Base-by-base conservation (phyloP, 768 basidiomycete genomes). In the Psilocybe cyanescens region DNA sequence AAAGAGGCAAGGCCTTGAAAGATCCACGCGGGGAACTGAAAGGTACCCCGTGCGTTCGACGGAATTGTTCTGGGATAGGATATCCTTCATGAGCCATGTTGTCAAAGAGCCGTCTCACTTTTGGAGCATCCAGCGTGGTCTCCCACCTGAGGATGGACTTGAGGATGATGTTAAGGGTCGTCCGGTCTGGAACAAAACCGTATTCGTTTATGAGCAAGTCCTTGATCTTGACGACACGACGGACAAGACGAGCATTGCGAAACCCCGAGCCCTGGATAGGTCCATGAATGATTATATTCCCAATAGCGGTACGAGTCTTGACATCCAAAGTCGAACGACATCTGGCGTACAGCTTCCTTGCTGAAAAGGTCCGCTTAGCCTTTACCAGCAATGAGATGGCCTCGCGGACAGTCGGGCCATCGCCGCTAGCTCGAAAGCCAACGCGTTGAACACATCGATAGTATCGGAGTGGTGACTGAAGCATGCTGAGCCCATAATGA, bases 161-260 rank as follows among this genome's bases (percentile, higher is more conserved):
- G 61, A 91, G 60, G 47, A 93, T 55, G 50, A 92, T 83, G 67
- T 94, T 93, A 58, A 83, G 75, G 4, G 92, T 92, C 41, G 89
- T 77, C 8, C 87, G 80, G 70, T 94, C 91, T 8, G 87, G 84
- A 9, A 69, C 68, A 68, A 92, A 90, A 6, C 73, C 79, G 39
- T 79, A 78, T 47, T 76, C 68, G 51, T 72, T 65, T 47, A 76
- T 70, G 31, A 92, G 79, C 11, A 75, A 62, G 37, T 78, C 70
- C 56, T 85, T 77, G 31, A 79, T 72, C 4, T 68, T 70, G 17
- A 82, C 53, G 29, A 82, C 65, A 61, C 76, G 77, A 28, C 80
- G 77, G n/a, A 87, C 74, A 11, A 81, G 73, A 49, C 80, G 79
- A 31, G 75, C 78, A 58, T 84, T 81, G 16, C 78, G 74, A 30